Conservation (phyloP, 2,329 filamentous ascomycete genomes). For the Arthrinium phaeospermum region DNA sequence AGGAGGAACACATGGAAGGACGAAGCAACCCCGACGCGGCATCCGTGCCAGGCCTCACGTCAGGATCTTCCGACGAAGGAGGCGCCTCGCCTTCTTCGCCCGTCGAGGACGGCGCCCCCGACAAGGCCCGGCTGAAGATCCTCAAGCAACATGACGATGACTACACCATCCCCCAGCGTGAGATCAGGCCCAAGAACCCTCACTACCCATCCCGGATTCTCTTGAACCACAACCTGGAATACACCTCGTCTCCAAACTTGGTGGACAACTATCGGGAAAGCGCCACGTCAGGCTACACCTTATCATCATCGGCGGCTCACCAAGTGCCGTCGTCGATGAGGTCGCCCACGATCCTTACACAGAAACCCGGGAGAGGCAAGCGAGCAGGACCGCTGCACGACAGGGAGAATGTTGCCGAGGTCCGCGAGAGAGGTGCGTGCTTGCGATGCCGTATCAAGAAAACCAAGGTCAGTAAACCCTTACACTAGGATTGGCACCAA, state of each 20-base stretch:
- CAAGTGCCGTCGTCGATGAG: conserved; percentile 23
- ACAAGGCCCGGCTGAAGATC: conserved; percentile 18
- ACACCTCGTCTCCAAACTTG: neutral
- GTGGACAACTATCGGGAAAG: neutral
- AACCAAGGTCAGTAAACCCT: conserved; percentile 48
- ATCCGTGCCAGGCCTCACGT: conserved; percentile 41
- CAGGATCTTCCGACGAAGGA: conserved; percentile 40
- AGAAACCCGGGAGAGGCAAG: conserved; percentile 32
- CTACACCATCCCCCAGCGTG: conserved; percentile 38
- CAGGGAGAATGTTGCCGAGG: conserved; percentile 51
- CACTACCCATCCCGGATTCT: conserved; percentile 19
- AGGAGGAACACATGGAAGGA: conserved; percentile 33
- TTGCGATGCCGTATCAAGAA: conserved; percentile 55
- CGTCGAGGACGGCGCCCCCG: conserved; percentile 32
- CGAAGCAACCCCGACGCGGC: conserved; percentile 39
- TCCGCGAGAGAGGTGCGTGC: conserved; percentile 56
- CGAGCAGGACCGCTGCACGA: conserved; percentile 37
- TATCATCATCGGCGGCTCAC: neutral
- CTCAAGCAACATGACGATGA: conserved; percentile 40
- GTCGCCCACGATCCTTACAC: conserved; percentile 27
- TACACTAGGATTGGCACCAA: conserved; percentile 30
- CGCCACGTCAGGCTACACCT: neutral
- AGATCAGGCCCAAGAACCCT: conserved; percentile 36
- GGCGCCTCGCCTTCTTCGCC: conserved; percentile 37
- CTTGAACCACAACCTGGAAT: neutral